These are phyloP conservation scores for Parachaetomium inaequale DNA, from an alignment of 495 filamentous ascomycete genomes.

Conservation along the genomic window DNA sequence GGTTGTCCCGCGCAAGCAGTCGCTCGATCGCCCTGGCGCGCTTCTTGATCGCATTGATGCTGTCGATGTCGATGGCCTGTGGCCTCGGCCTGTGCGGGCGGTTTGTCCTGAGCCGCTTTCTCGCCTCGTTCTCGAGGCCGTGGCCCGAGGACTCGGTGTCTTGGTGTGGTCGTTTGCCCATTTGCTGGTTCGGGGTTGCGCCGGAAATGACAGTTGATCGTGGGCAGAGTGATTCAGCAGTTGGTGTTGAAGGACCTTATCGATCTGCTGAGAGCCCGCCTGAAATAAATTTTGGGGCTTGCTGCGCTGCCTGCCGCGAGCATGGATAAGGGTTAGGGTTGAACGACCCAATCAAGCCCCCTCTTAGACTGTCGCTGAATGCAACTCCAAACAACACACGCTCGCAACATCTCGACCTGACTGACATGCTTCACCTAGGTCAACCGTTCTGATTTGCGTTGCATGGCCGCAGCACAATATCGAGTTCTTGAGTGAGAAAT, in stretches of 20 bases:
- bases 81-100: constrained; percentile 29
- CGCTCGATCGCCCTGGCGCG: constrained; percentile 58
- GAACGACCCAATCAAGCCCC: no score
- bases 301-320: not conserved
- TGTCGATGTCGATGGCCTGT: constrained; percentile 36
- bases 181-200: constrained; percentile 5
- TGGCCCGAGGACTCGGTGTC: constrained; percentile 25
- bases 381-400: no score
- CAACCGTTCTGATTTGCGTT: not conserved
- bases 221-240: not conserved
- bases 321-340: constrained; percentile 18
- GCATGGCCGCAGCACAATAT: not conserved
- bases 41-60: constrained; percentile 51
- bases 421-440: not conserved
- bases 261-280: not conserved
- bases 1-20: constrained; percentile 54
- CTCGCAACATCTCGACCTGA: not conserved
- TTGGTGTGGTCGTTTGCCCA: constrained; percentile 23
- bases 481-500: not conserved
- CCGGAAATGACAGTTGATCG: not conserved
- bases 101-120: constrained; percentile 21
- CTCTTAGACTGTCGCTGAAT: no score
- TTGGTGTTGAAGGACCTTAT: not conserved
- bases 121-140: constrained; percentile 7
- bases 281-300: constrained; percentile 10